Evolutionary conservation across 768 basidiomycete species (phyloP), one percentile per base, ranked within the genome.

Genomic region (Boletus tylopilopsis): DNA sequence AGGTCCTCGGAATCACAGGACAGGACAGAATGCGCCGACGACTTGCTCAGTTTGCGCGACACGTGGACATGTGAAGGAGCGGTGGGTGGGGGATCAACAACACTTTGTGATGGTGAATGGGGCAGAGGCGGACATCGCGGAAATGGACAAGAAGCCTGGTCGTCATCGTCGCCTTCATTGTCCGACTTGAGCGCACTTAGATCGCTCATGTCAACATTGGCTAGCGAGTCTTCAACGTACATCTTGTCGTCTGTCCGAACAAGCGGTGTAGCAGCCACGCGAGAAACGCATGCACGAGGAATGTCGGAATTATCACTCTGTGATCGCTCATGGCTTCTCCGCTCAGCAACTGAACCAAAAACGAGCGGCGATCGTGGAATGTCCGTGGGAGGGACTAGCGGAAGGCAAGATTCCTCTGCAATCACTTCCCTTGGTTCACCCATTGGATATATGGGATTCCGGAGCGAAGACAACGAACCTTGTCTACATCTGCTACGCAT

Each of bases 201-300:
- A 42, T 67, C 66, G 56, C 66, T 68, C 54, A 66, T 67, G 36
- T 67, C 65, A 12, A 68, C 55, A 25, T 52, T 51, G 6, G 65
- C 57, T 43, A 67, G 60, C 34, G 62, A 66, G 34, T 67, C 66
- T 22, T 66, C 60, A 2, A 25, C 27, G 24, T 42, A 40, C 6
- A 24, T 39, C 29, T 42, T 49, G 33, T 50, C 42, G 19, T 22
- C 42, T 8, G 57, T 24, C 41, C 35, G 46, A 21, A 25, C 29
- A 15, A 24, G 12, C 6, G 54, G 25, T 4, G 40, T 10, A 5
- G 46, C 24, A 40, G 53, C 25, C 32, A 45, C 58, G 22, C 63
- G 56, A 16, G 56, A 47, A 29, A 55, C 27, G 42, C 42, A 52
- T 19, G 62, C 51, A 2, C 55, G 56, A n/a, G 53, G 52, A 46